Evolutionary conservation across 2,329 filamentous ascomycete species (phyloP).

Genomic region (Chrysoporthe deuterocubensis): DNA sequence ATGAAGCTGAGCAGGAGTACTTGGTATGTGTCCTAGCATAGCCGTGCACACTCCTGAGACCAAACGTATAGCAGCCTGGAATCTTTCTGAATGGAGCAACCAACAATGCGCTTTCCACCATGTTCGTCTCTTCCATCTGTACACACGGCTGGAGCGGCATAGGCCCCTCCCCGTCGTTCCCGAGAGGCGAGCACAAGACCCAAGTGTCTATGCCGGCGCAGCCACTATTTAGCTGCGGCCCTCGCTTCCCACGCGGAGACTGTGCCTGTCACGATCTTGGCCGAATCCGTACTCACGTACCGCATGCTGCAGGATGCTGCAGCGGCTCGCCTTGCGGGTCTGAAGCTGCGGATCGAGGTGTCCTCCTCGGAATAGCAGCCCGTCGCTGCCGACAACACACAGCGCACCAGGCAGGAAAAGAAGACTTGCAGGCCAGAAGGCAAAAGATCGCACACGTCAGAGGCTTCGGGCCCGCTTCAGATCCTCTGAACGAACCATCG

Average conservation of each 20-base stretch:
- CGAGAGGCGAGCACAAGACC: neutral
- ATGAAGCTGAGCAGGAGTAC: neutral
- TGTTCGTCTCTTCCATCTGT: neutral
- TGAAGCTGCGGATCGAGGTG: neutral
- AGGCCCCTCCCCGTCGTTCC: neutral
- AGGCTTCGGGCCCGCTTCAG: neutral
- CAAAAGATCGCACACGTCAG: neutral
- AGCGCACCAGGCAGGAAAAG: neutral
- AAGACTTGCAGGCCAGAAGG: neutral
- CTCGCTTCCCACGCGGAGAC: neutral
- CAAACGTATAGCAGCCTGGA: neutral
- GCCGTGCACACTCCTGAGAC: neutral
- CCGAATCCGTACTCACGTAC: neutral
- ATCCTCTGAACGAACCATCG: neutral
- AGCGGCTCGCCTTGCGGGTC: neutral
- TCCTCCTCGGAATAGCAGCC: neutral
- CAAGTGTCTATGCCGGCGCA: neutral
- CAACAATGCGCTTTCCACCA: neutral
- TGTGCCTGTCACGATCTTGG: neutral
- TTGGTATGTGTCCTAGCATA: neutral
- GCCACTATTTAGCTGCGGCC: neutral
- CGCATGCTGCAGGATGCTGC: neutral
- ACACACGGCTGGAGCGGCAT: neutral
- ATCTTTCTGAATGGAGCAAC: neutral
- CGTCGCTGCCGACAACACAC: slow-evolving; percentile 2